Evolutionary conservation across 164 flowering plant genomes (phyloP).

Genomic region (Taxillus chinensis): DNA sequence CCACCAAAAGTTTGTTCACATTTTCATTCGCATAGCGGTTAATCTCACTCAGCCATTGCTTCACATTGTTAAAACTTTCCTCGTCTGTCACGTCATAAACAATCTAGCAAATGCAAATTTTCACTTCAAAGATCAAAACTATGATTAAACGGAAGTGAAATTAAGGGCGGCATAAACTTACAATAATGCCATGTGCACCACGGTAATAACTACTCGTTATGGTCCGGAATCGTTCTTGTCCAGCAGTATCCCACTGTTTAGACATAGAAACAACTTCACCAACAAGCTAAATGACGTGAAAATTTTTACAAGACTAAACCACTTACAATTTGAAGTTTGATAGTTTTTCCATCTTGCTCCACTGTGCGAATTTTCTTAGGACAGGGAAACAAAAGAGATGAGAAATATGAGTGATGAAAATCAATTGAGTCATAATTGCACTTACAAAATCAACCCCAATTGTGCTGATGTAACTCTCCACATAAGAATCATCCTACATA

Average conservation of each 20-base stretch:
- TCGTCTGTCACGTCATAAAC: slow-evolving; percentile 5
- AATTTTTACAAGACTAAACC: background rate
- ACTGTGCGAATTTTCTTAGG: slow-evolving; percentile 4
- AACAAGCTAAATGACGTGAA: background rate
- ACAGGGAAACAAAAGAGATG: background rate
- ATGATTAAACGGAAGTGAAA: background rate
- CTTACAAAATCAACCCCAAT: slow-evolving; percentile 8
- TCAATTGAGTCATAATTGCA: background rate
- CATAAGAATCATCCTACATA: slow-evolving; percentile 7
- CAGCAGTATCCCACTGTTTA: slow-evolving; percentile 7
- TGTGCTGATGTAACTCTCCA: slow-evolving; percentile 6
- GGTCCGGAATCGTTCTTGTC: slow-evolving; percentile 5
- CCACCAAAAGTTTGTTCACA: slow-evolving; percentile 5
- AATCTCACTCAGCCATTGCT: slow-evolving; percentile 5
- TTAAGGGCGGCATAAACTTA: background rate
- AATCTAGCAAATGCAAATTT: background rate
- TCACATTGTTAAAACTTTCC: slow-evolving; percentile 5
- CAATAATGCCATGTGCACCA: slow-evolving; percentile 8
- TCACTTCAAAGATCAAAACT: background rate
- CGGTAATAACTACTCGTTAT: slow-evolving; percentile 7
- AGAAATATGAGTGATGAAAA: background rate
- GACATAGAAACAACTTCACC: background rate
- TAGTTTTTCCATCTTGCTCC: slow-evolving; percentile 6
- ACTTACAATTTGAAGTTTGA: slow-evolving; percentile 8
- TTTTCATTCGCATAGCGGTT: slow-evolving; percentile 5